Evolutionary conservation across 345 rosid genomes (phyloP), one percentile per base, ranked within the genome.

Genomic region (Hypericum perforatum): DNA sequence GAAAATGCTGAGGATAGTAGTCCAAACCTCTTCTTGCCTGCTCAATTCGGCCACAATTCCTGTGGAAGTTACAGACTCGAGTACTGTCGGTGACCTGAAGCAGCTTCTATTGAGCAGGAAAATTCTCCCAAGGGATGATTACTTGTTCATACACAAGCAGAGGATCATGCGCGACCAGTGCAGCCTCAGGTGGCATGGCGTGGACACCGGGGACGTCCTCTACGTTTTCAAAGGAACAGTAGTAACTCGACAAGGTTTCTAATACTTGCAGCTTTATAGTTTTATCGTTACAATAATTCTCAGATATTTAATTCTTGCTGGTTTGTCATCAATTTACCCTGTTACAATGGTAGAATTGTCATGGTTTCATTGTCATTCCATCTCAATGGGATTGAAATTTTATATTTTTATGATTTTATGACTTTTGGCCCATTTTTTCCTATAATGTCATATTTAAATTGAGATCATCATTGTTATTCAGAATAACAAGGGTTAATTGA

Each of bases 171-270:
- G 82, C 12, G 82, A 78, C 8, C 57, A 56, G 43, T 85, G 92
- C 63, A 82, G 85, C 68, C 81, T 85, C 16, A 64, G 76, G 16
- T 86, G 95, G 94, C 95, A 86, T 50, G 88, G 94, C 3, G 88
- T 83, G 22, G 84, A 83, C 43, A 58, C 75, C 57, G 91, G 81
- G 6, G 97, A 86, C 6, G 53, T 52, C 11, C 82, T 90, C 50
- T 90, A 86, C 41, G 80, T 86, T 10, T 90, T 90, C 14, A 78
- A 70, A 61, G 96, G 96, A 32, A 80, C 87, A 11, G 74, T n/a
- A n/a, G n/a, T 82, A 8, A 77, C 67, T 46, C 73, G 73, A 1
- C 52, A 67, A 37, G 60, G 65, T 42, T 47, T 53, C 42, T 76
- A 56, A 66, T 46, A 11, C 5, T 5, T 7, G 7, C 32, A 1